phyloP scores from a whole-genome alignment of 2,329 filamentous ascomycete genomes.

The Trichoderma aggressivum region DNA sequence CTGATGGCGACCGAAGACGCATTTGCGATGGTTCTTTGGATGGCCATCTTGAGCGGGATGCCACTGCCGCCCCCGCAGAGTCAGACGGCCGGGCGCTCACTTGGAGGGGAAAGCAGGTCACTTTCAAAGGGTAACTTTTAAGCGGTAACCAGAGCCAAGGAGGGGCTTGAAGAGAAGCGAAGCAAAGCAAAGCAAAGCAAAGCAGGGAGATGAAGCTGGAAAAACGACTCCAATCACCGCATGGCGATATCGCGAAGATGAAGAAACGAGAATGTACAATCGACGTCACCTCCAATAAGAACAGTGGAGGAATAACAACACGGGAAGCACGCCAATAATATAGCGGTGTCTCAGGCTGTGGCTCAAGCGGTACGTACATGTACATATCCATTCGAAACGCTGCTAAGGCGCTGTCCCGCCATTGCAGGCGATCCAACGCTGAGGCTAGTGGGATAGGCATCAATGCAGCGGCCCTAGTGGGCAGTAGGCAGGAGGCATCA shows the following conservation, averaged over 20 bases:
- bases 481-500: background rate
- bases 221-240: conserved; percentile 1
- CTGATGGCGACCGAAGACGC: conserved; percentile 38
- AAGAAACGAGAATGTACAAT: background rate
- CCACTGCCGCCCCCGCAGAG: background rate
- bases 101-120: conserved; percentile 5
- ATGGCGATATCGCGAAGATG: conserved; percentile 7
- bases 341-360: conserved; percentile 18
- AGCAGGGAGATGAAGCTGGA: background rate
- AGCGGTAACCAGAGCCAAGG: background rate
- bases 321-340: conserved; percentile 17
- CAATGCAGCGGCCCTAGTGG: conserved; percentile 3
- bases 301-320: conserved; percentile 3
- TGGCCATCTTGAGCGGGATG: conserved; percentile 26
- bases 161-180: background rate
- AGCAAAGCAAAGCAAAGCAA: background rate
- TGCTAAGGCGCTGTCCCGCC: background rate
- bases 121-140: background rate
- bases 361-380: conserved; percentile 10
- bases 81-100: background rate
- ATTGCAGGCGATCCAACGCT: conserved; percentile 11
- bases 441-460: background rate
- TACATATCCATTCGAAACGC: background rate
- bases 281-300: conserved; percentile 15
- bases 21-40: conserved; percentile 33